Percentiles rank a stretch among this genome's conserved stretches.
phyloP scores from a whole-genome alignment of 2,329 filamentous ascomycete genomes.

The Neurospora sp. region DNA sequence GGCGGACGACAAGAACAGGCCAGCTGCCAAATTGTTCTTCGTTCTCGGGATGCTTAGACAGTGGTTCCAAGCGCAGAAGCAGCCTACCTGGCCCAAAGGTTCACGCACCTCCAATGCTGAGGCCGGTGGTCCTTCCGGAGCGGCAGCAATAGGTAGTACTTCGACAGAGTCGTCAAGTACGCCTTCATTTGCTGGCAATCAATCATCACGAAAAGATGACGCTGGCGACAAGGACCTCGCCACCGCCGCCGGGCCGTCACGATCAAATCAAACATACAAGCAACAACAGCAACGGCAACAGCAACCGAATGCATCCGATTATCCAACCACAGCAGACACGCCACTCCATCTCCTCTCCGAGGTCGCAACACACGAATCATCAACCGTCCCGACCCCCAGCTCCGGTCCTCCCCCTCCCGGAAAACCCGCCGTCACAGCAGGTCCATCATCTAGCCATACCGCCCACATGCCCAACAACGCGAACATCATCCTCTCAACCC shows the following conservation, averaged over 20 bases:
- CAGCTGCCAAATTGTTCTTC: conserved; percentile 60
- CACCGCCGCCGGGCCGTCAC: conserved; percentile 1
- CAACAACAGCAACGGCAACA: conserved; percentile 12
- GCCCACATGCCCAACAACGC: not conserved
- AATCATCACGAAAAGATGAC: conserved; percentile 6
- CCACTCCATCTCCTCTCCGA: conserved; percentile 48
- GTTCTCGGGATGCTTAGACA: conserved; percentile 59
- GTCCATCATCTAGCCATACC: not conserved
- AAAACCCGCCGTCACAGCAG: not conserved
- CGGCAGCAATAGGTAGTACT: not conserved
- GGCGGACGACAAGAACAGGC: conserved; percentile 51
- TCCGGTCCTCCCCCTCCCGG: conserved; percentile 2
- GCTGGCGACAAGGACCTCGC: not conserved
- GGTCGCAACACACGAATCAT: conserved; percentile 37
- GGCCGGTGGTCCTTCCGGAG: not conserved
- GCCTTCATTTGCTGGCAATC: not conserved
- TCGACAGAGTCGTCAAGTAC: not conserved
- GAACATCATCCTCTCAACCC: not conserved
- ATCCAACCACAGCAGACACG: conserved; percentile 32
- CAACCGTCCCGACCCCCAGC: conserved; percentile 13
- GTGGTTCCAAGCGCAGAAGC: conserved; percentile 52
- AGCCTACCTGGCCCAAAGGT: conserved; percentile 8
- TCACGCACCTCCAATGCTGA: not conserved
- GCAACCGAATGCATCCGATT: conserved; percentile 14
- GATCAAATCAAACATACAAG: conserved; percentile 5